Evolutionary conservation across 306 rosid genomes (phyloP), one percentile per base, ranked within the genome.

Genomic region (Delonix regia): DNA sequence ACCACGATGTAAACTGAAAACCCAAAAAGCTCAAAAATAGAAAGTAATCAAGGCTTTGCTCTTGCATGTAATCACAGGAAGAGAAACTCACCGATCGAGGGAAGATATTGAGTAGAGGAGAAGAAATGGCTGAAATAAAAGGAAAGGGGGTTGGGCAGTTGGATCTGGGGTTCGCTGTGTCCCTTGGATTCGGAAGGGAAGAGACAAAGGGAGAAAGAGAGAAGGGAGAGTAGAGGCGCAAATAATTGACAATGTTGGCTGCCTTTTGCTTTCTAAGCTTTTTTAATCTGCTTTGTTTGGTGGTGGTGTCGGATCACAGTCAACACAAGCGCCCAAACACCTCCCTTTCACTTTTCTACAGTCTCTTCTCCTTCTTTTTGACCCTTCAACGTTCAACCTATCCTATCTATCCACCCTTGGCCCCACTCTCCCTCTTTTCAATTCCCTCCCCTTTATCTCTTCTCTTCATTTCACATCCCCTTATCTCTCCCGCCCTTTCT

Each of bases 331-430:
- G 81, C 86, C 77, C 85, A 78, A 80, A 44, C 62, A 77, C 74
- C 83, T 28, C 72, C n/a, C 70, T 61, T 41, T 45, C 57, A 44
- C 83, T 69, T 21, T 77, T 85, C 80, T 52, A 80, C 81, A 76
- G 72, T 72, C 87, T 89, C 70, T 25, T 18, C 82, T 82, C 86
- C 70, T 25, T 18, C 82, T 82, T 89, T 90, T 92, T 90, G 96
- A 92, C 97, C 96, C 64, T 85, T 92, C 92, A 88, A 90, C 86
- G 71, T 41, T 66, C 71, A 21, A 19, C 42, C 49, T 38, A 0
- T 10, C n/a, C 49, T 12, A 53, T 15, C 18, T 18, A 59, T 16
- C 12, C 47, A 3, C 48, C 77, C 78, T 14, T 0, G 3, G 11
- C 25, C 47, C 28, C 49, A 53, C 7, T 16, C 41, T 15, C 13